Evolutionary conservation across 2,329 filamentous ascomycete species (phyloP).

Genomic region (Aspergillus melleus): DNA sequence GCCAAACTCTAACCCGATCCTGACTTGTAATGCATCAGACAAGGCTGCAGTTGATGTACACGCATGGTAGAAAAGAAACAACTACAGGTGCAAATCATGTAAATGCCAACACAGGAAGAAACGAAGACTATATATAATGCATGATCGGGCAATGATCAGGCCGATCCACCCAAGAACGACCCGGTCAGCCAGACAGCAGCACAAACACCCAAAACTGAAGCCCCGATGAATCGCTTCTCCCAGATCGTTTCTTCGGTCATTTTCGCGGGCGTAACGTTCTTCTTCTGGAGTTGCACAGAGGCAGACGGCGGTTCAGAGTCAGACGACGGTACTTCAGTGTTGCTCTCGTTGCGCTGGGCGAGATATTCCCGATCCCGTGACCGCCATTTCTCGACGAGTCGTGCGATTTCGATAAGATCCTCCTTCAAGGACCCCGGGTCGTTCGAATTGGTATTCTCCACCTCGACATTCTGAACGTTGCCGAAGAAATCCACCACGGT

Average conservation of each 20-base stretch:
- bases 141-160: conserved; percentile 8
- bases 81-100: neutral
- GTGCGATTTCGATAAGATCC: conserved; percentile 72
- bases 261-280: conserved; percentile 53
- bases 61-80: too few relatives aligned
- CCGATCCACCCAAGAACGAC: conserved; percentile 31
- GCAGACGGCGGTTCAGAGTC: conserved; percentile 1
- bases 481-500: conserved; percentile 97
- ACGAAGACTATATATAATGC: neutral
- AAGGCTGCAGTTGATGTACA: neutral
- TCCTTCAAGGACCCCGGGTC: conserved; percentile 58
- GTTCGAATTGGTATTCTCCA: conserved; percentile 63
- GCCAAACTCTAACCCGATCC: neutral
- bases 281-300: conserved; percentile 30
- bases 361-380: conserved; percentile 36
- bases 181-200: conserved; percentile 39
- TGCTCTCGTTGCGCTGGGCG: conserved; percentile 24
- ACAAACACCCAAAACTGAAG: conserved; percentile 36
- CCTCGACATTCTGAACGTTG: conserved; percentile 95
- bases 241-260: conserved; percentile 66
- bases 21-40: neutral
- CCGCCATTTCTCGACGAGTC: conserved; percentile 56
- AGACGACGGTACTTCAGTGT: conserved; percentile 5
- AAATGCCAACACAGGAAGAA: neutral
- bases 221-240: conserved; percentile 52